These are phyloP conservation scores for Epichloe brachyelytri DNA, from an alignment of 2,329 filamentous ascomycete genomes.

Conservation along the genomic window DNA sequence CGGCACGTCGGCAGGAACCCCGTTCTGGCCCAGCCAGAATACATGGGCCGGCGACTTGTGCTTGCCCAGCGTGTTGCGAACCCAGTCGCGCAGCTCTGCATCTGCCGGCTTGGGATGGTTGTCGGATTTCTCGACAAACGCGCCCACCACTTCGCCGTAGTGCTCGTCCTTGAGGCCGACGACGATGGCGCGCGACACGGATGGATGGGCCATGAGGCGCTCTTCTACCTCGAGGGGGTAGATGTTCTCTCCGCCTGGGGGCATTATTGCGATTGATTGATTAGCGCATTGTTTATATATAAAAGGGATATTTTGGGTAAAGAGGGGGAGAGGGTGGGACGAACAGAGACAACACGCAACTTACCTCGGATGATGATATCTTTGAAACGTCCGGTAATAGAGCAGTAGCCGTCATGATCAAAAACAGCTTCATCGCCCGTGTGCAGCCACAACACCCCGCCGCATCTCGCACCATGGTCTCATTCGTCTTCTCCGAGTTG, in stretches of 20 bases:
- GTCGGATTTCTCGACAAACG: constrained; percentile 40
- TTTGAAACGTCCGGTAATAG: constrained; percentile 64
- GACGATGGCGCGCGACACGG: constrained; percentile 51
- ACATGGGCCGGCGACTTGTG: constrained; percentile 61
- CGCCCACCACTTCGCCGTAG: constrained; percentile 61
- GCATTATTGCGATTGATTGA: not conserved
- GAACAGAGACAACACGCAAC: not conserved
- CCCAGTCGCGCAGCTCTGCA: constrained; percentile 49
- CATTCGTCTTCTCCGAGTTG: constrained; percentile 60
- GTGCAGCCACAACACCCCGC: constrained; percentile 45
- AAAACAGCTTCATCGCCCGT: constrained; percentile 60
- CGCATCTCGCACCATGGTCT: constrained; percentile 40
- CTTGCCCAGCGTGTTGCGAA: constrained; percentile 44
- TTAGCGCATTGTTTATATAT: not conserved
- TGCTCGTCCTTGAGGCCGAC: constrained; percentile 57
- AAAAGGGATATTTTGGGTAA: too few relatives aligned
- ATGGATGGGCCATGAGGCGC: constrained; percentile 50
- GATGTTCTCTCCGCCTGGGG: constrained; percentile 53
- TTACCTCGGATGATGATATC: constrained; percentile 64
- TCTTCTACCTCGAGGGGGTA: constrained; percentile 68
- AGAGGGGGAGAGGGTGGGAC: not conserved
- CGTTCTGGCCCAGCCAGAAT: constrained; percentile 60
- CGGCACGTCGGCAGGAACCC: constrained; percentile 41
- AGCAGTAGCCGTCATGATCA: constrained; percentile 56
- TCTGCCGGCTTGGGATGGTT: constrained; percentile 28